Evolutionary conservation across 768 basidiomycete genomes (phyloP), one percentile per base, ranked within the genome.

Genomic region (Pholiota molesta): DNA sequence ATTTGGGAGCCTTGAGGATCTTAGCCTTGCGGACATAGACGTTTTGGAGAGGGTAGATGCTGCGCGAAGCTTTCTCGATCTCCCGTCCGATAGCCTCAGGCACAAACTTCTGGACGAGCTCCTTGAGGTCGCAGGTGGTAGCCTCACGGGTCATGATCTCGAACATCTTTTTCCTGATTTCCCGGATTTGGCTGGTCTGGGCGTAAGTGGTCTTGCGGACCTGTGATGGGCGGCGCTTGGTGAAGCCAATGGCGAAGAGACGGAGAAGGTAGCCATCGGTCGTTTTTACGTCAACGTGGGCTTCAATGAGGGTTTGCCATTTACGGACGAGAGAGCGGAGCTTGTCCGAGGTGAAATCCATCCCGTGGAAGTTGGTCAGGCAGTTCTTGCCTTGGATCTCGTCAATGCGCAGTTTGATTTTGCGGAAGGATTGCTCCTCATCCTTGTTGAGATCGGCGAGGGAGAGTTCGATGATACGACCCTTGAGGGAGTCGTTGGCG

Each of bases 261-360:
- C 97, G 95, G 78, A 99, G 85, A 75, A 99, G 92, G 87, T 99
- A 99, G 53, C 97, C 97, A 77, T 99, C 97, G 67, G 96, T 97
- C 62, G 97, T 99, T 83, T 95, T 95, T 71, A 99, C 95, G 74
- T 99, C 97, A 75, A 98, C 92, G 77, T 95, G 93, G 40, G 97
- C 97, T 81, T 99, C 97, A 72, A 99, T 96, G 73, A 99, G 91
- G 19, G 97, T 89, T 81, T 99, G 97, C 97, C 97, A 99, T 82
- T 99, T 99, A 78, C 97, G 94, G 71, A 99, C 97, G 73, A 99
- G 95, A 55, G 97, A 99, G 60, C 97, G 95, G 68, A 99, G 90
- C 81, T 99, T 99, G 89, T 99, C 97, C 62, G 97, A 97, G 65
- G 97, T 99, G 83, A 99, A 98, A 83, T 97, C 94, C 97, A 99